phyloP scores from a whole-genome alignment of 2,329 filamentous ascomycete species.

The Zymoseptoria passerinii region DNA sequence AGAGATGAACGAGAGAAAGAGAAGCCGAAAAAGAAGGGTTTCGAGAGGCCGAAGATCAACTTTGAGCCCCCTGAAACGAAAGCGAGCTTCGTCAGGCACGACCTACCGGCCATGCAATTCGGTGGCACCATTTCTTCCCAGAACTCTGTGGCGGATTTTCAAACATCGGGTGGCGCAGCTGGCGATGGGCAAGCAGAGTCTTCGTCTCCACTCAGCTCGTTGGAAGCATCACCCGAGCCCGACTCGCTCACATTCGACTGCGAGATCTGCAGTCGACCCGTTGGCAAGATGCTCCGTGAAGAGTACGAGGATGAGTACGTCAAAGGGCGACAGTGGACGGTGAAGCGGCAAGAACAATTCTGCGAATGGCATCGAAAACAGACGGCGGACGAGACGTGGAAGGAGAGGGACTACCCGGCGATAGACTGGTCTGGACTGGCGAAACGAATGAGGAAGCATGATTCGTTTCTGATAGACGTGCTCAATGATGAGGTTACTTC shows the following conservation, averaged over 20 bases:
- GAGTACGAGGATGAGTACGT: slow-evolving; percentile 25
- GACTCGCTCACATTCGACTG: slow-evolving; percentile 12
- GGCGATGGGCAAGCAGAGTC: not conserved
- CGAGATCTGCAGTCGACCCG: slow-evolving; percentile 18
- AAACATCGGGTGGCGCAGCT: not conserved
- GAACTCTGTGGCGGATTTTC: not conserved
- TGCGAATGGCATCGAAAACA: slow-evolving; percentile 26
- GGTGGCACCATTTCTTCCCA: not conserved
- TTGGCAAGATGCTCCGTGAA: slow-evolving; percentile 19
- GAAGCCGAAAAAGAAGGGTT: not conserved
- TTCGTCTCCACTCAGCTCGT: not conserved
- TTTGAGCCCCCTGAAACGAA: not conserved
- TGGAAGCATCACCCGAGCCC: not conserved
- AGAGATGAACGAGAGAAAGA: not conserved
- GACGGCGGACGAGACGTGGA: slow-evolving; percentile 23
- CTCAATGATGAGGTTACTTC: slow-evolving; percentile 19
- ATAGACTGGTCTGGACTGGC: slow-evolving; percentile 27
- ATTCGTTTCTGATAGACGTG: slow-evolving; percentile 18
- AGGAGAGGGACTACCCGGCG: slow-evolving; percentile 25
- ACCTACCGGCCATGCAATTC: not conserved
- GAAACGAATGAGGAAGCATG: slow-evolving; percentile 21
- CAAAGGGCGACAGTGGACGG: slow-evolving; percentile 17
- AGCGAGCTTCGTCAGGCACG: slow-evolving; percentile 3
- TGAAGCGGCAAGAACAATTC: slow-evolving; percentile 28
- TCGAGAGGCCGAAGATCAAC: not conserved